These are phyloP conservation scores for Psilocybe mexicana DNA, from an alignment of 1,284 basidiomycete genomes.

Conservation along the genomic window DNA sequence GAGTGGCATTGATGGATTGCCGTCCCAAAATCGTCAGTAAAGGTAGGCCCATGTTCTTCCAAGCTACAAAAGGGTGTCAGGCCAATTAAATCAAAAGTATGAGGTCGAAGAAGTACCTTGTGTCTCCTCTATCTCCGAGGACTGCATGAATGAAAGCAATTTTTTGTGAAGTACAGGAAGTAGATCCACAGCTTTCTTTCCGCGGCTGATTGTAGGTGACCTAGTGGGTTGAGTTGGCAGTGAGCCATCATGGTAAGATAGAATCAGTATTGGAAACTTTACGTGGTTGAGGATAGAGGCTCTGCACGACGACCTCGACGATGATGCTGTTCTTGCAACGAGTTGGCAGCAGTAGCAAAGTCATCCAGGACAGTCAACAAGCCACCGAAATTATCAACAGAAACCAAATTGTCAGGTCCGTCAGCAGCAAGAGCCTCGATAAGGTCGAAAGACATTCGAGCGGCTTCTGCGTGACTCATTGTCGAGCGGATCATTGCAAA, in stretches of 20 bases:
- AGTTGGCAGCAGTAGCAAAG: slow-evolving; percentile 77
- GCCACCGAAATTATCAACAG: slow-evolving; percentile 80
- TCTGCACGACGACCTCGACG: slow-evolving; percentile 53
- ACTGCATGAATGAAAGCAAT: slow-evolving; percentile 57
- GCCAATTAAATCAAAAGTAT: neutral
- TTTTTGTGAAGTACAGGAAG: slow-evolving; percentile 73
- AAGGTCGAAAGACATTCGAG: slow-evolving; percentile 81
- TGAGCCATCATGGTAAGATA: slow-evolving; percentile 15
- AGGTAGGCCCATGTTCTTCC: slow-evolving; percentile 82
- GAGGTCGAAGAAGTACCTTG: slow-evolving; percentile 44
- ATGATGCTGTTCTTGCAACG: slow-evolving; percentile 58
- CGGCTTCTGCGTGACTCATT: slow-evolving; percentile 86
- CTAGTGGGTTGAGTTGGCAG: slow-evolving; percentile 36
- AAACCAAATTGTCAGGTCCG: slow-evolving; percentile 58
- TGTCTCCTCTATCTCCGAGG: slow-evolving; percentile 40
- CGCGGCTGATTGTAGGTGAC: slow-evolving; percentile 77
- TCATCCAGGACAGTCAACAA: slow-evolving; percentile 85
- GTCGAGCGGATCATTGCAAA: slow-evolving; percentile 90
- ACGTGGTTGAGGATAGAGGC: slow-evolving; percentile 57
- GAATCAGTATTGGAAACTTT: slow-evolving; percentile 16
- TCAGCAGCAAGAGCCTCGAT: slow-evolving; percentile 65
- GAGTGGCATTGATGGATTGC: slow-evolving; percentile 85
- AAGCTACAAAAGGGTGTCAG: slow-evolving; percentile 50
- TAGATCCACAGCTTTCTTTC: slow-evolving; percentile 80
- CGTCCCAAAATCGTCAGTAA: slow-evolving; percentile 77